Base-by-base conservation (phyloP, 495 filamentous ascomycete species). In the Tetracladium marchalianum region DNA sequence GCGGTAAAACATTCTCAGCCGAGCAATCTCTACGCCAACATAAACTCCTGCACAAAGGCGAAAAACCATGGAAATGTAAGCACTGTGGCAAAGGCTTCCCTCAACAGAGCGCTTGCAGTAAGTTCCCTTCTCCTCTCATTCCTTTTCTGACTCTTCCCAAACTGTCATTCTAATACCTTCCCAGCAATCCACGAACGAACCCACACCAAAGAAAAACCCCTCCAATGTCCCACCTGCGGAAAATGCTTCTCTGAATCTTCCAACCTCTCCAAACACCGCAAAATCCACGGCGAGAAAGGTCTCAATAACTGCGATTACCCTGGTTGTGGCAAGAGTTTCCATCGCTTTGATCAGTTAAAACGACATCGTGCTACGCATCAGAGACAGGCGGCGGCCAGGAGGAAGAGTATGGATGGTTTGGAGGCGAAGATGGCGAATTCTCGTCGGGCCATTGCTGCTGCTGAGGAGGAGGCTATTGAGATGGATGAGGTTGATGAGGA, bases 21-120 rank as follows among this genome's bases (percentile, higher is more conserved):
- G 67, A 72, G 31, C 77, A 81, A 50, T 68, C 78, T 5, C 68
- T 82, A 22, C 72, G 72, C 11, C 77, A 82, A 52, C 79, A 83
- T 54, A 66, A 73, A 45, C 65, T 70, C 15, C 77, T 72, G 1
- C 79, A 83, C 54, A 78, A 74, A 7, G 73, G 75, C n/a, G 69
- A 78, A 43, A 80, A 77, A 46, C 79, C 77, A 7, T 68, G 71
- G 41, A 62, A 67, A 31, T 81, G 77, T 41, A 61, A 64, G 17
- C 61, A 59, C 32, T 81, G 77, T 53, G 51, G 56, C 22, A 80
- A 78, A 49, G 48, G 60, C 0, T 80, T 81, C 43, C 68, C 76
- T 47, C 69, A 79, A 53, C 68, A 77, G 31, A 70, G 66, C 35
- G 72, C 73, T 13, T 60, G 75, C 11, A 75, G 72, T 76, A 66